These are phyloP conservation scores for Ustilago shanxiensis DNA, from an alignment of 1,284 basidiomycete species.

Conservation along the genomic window DNA sequence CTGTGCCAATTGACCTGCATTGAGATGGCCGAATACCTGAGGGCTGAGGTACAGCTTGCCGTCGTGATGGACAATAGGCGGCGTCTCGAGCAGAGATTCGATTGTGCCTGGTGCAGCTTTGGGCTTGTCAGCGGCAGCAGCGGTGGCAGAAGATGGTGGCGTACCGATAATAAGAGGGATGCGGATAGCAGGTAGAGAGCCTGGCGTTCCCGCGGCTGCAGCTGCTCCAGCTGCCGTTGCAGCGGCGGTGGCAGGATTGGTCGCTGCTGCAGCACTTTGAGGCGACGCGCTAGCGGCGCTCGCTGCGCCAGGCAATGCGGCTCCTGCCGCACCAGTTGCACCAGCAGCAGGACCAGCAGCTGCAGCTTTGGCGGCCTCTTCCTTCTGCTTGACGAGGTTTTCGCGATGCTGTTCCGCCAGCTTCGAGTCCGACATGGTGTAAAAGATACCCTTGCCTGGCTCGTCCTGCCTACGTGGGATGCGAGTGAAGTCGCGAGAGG, in stretches of 20 bases:
- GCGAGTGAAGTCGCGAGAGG: slow-evolving; percentile 62
- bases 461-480: slow-evolving; percentile 64
- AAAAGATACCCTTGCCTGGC: slow-evolving; percentile 67
- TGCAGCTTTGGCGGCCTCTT: slow-evolving; percentile 49
- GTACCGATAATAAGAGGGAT: slow-evolving; percentile 78
- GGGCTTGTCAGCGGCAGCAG: slow-evolving; percentile 57
- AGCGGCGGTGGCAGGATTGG: slow-evolving; percentile 16
- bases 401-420: slow-evolving; percentile 54
- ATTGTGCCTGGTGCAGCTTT: slow-evolving; percentile 66
- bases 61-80: slow-evolving; percentile 85
- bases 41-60: slow-evolving; percentile 86
- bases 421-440: slow-evolving; percentile 61
- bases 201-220: slow-evolving; percentile 20
- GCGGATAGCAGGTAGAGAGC: slow-evolving; percentile 39
- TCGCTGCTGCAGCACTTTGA: slow-evolving; percentile 4
- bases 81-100: slow-evolving; percentile 72
- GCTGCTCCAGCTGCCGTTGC: slow-evolving; percentile 11
- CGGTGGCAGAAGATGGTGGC: slow-evolving; percentile 72
- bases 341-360: slow-evolving; percentile 24
- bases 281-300: slow-evolving; percentile 1
- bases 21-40: slow-evolving; percentile 83
- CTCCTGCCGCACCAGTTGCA: slow-evolving; percentile 3
- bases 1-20: slow-evolving; percentile 79
- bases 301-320: slow-evolving; percentile 3
- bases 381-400: slow-evolving; percentile 49